Conservation (phyloP, 2,329 filamentous ascomycete genomes). For the Pseudocercospora ulei region DNA sequence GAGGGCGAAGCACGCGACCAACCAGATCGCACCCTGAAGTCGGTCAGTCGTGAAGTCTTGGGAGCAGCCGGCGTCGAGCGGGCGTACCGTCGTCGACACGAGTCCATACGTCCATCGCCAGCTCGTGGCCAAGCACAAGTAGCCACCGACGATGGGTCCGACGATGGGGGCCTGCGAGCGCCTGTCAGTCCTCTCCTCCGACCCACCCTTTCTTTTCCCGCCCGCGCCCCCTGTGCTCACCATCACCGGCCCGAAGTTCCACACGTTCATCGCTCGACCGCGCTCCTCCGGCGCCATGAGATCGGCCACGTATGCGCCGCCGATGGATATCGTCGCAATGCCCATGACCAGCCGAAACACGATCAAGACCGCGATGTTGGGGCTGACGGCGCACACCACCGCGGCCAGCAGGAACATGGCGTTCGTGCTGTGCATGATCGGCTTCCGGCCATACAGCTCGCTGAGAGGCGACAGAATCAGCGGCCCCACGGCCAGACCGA, state of each 20-base stretch:
- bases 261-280: slow-evolving; percentile 8
- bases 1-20: slow-evolving; percentile 18
- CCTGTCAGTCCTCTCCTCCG: not conserved
- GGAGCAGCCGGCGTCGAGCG: no score
- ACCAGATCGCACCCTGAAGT: slow-evolving; percentile 2
- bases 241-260: slow-evolving; percentile 14
- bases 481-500: slow-evolving; percentile 38
- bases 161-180: slow-evolving; percentile 19
- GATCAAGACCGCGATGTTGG: slow-evolving; percentile 39
- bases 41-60: no score
- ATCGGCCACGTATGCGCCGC: slow-evolving; percentile 33
- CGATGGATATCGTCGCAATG: slow-evolving; percentile 30
- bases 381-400: slow-evolving; percentile 32
- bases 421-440: slow-evolving; percentile 28
- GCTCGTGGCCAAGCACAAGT: not conserved
- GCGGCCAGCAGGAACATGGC: slow-evolving; percentile 39
- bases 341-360: slow-evolving; percentile 38
- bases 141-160: slow-evolving; percentile 10
- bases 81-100: slow-evolving; percentile 9
- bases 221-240: no score
- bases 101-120: slow-evolving; percentile 12
- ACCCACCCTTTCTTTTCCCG: no score
- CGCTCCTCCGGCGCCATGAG: slow-evolving; percentile 9
- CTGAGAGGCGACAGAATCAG: slow-evolving; percentile 19
- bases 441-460: slow-evolving; percentile 21